A percentile compares a stretch with the other conserved stretches of the same genome.
These are phyloP conservation scores for Candolleomyces eurysporus DNA, from an alignment of 768 basidiomycete genomes.

Conservation along the genomic window DNA sequence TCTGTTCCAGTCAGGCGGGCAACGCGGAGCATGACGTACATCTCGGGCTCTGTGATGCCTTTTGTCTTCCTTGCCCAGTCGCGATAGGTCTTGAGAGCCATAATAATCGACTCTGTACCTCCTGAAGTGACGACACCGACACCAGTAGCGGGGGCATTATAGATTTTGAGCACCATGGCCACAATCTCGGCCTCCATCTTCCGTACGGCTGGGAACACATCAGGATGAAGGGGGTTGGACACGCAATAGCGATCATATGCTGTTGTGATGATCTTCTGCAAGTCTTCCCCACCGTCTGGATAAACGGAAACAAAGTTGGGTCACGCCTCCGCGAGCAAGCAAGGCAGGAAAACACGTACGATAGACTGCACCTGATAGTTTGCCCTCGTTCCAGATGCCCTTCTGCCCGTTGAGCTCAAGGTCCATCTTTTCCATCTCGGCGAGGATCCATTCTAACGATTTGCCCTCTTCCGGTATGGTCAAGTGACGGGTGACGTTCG, in stretches of 20 bases:
- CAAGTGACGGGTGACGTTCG: constrained; percentile 62
- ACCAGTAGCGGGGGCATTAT: constrained; percentile 80
- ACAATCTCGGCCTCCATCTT: constrained; percentile 99
- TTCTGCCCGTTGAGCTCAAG: constrained; percentile 39
- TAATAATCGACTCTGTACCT: constrained; percentile 94
- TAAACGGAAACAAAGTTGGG: background rate
- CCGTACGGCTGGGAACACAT: constrained; percentile 87
- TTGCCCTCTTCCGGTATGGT: constrained; percentile 64
- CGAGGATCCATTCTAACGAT: constrained; percentile 68
- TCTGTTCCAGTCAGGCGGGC: too few relatives aligned
- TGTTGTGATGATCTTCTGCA: constrained; percentile 73
- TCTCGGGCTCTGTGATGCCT: constrained; percentile 89
- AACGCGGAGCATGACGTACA: constrained; percentile 47
- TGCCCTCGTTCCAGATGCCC: constrained; percentile 65
- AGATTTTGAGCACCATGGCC: constrained; percentile 82
- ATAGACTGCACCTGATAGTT: constrained; percentile 83
- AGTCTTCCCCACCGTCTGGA: constrained; percentile 78
- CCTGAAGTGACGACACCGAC: constrained; percentile 94
- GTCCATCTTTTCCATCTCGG: constrained; percentile 83
- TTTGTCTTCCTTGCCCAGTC: constrained; percentile 88
- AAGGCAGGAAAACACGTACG: constrained; percentile 46
- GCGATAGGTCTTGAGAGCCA: constrained; percentile 92
- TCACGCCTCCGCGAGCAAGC: background rate
- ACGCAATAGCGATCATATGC: constrained; percentile 83
- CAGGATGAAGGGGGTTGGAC: constrained; percentile 90